Base-by-base conservation (phyloP, 1,284 basidiomycete species). In the Fomitopsis palustris region DNA sequence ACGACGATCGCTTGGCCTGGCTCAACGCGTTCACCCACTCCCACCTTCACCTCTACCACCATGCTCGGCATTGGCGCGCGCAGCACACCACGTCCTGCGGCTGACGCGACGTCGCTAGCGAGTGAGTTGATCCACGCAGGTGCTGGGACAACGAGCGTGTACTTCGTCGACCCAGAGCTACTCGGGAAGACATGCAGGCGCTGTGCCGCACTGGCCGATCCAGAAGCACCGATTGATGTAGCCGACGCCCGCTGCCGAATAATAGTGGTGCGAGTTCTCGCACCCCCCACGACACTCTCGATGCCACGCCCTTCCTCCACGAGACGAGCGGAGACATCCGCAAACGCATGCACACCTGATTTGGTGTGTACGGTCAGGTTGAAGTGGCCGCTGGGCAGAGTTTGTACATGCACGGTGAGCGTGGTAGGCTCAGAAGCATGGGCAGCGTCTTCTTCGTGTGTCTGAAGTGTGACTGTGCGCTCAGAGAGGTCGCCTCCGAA, bases 21-120 rank as follows among this genome's bases (percentile, higher is more conserved):
- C 71, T 86, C 84, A n/a, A 96, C 90, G 39, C 73, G 75, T 59
- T 95, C 88, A 0, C 93, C 95, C 3, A 83, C 76, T 60, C 78
- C 78, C 25, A 95, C 93, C 49, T 83, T 82, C 53, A 96, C 88
- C 62, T 96, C 93, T 3, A 96, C 93, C 4, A 93, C 88, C 49
- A 93, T 80, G 69, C 90, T 92, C 31, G 92, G 93, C 91, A 95
- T 95, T n/a, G 93, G 93, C 9, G 92, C 88, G 64, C 83, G 81
- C 63, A 87, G 65, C 27, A 81, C 81, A 4, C 86, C 84, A 63
- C 82, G 83, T 25, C 77, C 77, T 7, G 79, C 77, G 27, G 74
- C 75, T 17, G 82, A 69, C 17, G 81, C 42, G 42, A 45, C 74
- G 58, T 86, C 85, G 5, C 79, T 81, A 19, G 83, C 83, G 10